phyloP scores from a whole-genome alignment of 73 alveolate genomes.

The Paramecium bursaria region DNA sequence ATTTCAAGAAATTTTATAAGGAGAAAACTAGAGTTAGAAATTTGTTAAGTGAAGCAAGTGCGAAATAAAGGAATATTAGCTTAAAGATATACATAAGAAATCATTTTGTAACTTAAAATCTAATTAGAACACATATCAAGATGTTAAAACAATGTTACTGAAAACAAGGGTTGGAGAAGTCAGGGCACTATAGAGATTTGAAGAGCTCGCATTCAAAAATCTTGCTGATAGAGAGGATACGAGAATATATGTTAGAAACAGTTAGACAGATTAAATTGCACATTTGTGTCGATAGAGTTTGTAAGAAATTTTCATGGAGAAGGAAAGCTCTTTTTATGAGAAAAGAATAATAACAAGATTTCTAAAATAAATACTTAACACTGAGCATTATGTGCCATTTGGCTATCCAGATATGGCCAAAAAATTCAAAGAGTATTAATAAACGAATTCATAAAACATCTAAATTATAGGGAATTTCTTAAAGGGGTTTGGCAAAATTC shows the following conservation, averaged over 20 bases:
- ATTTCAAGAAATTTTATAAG: conserved; percentile 44
- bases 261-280: conserved; percentile 39
- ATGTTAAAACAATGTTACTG: conserved; percentile 38
- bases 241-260: conserved; percentile 23
- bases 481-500: background rate
- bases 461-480: conserved; percentile 12
- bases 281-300: conserved; percentile 36
- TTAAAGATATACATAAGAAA: conserved; percentile 14
- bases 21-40: conserved; percentile 51
- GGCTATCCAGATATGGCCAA: conserved; percentile 45
- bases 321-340: conserved; percentile 61
- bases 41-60: conserved; percentile 21
- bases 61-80: conserved; percentile 43
- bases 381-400: conserved; percentile 9
- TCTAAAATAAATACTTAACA: background rate
- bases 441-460: background rate
- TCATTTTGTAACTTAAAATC: conserved; percentile 36
- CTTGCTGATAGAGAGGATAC: conserved; percentile 33
- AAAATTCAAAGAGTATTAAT: conserved; percentile 33
- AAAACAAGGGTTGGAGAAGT: conserved; percentile 51
- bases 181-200: conserved; percentile 41
- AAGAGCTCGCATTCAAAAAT: conserved; percentile 38
- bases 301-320: conserved; percentile 9
- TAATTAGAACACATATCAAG: conserved; percentile 40
- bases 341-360: conserved; percentile 10